phyloP scores from a whole-genome alignment of 2,329 filamentous ascomycete genomes.

The Cladophialophora bantiana region DNA sequence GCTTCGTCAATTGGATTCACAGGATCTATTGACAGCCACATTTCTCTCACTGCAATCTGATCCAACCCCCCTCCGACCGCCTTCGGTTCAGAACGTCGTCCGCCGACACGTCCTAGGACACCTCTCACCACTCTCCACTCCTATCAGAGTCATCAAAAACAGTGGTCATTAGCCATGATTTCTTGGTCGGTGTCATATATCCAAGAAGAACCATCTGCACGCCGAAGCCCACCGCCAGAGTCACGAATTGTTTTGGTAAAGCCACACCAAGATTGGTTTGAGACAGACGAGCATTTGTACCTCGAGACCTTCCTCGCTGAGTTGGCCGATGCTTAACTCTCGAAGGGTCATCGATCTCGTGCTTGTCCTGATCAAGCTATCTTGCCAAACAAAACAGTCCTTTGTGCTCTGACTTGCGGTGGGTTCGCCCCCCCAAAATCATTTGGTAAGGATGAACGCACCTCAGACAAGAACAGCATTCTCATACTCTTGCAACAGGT shows the following conservation, averaged over 20 bases:
- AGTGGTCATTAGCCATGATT: conserved; percentile 32
- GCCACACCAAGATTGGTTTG: conserved; percentile 26
- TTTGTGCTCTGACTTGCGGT: conserved; percentile 34
- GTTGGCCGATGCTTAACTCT: conserved; percentile 29
- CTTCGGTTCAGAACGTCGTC: background rate
- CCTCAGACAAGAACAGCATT: background rate
- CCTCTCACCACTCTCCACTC: conserved; percentile 31
- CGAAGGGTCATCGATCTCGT: conserved; percentile 18
- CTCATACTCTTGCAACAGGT: conserved; percentile 6
- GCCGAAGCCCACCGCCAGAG: conserved; percentile 39
- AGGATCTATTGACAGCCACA: conserved; percentile 8
- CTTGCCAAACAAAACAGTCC: conserved; percentile 28
- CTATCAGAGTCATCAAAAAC: conserved; percentile 25
- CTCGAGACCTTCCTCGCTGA: conserved; percentile 18
- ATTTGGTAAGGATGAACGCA: conserved; percentile 15
- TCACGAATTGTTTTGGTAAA: conserved; percentile 36
- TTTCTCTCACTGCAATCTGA: background rate
- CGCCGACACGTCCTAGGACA: background rate
- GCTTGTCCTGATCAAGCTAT: conserved; percentile 27
- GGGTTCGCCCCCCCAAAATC: conserved; percentile 29
- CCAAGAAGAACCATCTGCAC: conserved; percentile 32
- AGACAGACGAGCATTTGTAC: conserved; percentile 29
- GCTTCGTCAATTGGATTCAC: background rate
- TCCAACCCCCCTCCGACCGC: background rate
- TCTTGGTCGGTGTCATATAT: conserved; percentile 29